Conservation (phyloP, 805 yeast genomes). For the Candida takata region DNA sequence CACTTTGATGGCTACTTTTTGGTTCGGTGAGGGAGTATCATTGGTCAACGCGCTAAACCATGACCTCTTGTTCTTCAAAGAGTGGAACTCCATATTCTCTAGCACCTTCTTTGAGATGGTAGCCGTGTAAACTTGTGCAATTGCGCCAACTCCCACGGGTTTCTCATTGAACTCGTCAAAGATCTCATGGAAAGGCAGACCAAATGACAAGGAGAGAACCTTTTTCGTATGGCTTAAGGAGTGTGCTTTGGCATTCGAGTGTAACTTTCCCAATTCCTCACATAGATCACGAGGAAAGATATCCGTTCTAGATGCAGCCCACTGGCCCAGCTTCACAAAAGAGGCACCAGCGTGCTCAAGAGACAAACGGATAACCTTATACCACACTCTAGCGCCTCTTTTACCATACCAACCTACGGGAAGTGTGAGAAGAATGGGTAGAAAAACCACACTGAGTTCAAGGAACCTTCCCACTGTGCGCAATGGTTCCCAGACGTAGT, state of each 20-base stretch:
- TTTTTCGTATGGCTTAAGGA: conserved; percentile 50
- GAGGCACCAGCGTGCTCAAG: conserved; percentile 91
- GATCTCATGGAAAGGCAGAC: conserved; percentile 51
- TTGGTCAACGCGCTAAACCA: conserved; percentile 9
- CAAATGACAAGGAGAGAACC: conserved; percentile 53
- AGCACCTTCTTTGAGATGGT: conserved; percentile 45
- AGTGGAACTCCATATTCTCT: conserved; percentile 25
- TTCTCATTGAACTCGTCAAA: conserved; percentile 69
- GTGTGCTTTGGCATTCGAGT: conserved; percentile 79
- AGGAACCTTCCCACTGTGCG: conserved; percentile 61
- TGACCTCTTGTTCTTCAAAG: conserved; percentile 19
- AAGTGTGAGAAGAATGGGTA: conserved; percentile 59
- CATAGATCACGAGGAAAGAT: conserved; percentile 79
- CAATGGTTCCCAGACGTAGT: conserved; percentile 61
- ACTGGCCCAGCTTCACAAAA: conserved; percentile 87
- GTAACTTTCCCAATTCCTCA: conserved; percentile 65
- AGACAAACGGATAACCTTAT: conserved; percentile 48
- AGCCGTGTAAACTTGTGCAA: conserved; percentile 90
- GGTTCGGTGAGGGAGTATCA: conserved; percentile 30
- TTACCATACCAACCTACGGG: conserved; percentile 44
- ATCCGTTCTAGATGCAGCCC: conserved; percentile 98
- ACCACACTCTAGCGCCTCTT: conserved; percentile 68
- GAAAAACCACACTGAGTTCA: conserved; percentile 56
- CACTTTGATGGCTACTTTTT: conserved; percentile 82
- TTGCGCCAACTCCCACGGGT: conserved; percentile 97